Percentiles rank a stretch among this genome's conserved stretches.
Conservation (phyloP, 495 filamentous ascomycete species). For the Podospora pseudopauciseta region DNA sequence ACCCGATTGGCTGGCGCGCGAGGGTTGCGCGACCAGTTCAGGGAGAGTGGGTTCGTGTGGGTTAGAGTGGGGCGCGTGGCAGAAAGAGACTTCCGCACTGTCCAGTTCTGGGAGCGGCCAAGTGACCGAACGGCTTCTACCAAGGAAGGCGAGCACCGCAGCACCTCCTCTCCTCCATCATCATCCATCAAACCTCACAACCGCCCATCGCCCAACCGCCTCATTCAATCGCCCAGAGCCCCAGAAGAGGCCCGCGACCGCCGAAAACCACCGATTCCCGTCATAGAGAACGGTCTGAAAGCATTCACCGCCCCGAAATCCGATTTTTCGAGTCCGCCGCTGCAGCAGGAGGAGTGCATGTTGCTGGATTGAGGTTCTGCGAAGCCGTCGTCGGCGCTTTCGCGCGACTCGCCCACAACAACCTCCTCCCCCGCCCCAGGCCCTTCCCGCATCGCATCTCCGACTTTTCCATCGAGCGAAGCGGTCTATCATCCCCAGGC, state of each 20-base stretch:
- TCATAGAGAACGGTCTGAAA: constrained; percentile 7
- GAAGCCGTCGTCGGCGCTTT: constrained; percentile 34
- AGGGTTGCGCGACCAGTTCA: background rate
- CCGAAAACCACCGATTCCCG: constrained; percentile 17
- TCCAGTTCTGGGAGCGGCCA: constrained; percentile 1
- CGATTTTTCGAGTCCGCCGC: constrained; percentile 20
- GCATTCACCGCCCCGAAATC: constrained; percentile 2
- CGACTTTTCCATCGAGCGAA: constrained; percentile 14
- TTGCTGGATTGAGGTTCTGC: constrained; percentile 22
- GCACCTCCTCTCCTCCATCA: constrained; percentile 14
- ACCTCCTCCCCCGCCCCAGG: constrained; percentile 28
- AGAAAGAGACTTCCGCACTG: constrained; percentile 20
- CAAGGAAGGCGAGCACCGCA: background rate
- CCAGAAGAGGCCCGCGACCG: constrained; percentile 27
- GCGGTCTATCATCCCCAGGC: background rate
- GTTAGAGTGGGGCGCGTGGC: constrained; percentile 4
- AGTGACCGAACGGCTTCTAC: constrained; percentile 9
- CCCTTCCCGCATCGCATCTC: constrained; percentile 26
- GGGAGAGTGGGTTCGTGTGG: background rate
- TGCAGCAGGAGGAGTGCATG: constrained; percentile 22
- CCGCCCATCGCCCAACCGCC: constrained; percentile 18
- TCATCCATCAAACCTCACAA: constrained; percentile 25
- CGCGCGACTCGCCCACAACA: constrained; percentile 42
- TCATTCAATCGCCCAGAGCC: constrained; percentile 30
- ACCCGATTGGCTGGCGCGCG: constrained; percentile 18